phyloP scores from a whole-genome alignment of 768 basidiomycete genomes.

The Tricholoma furcatifolium region DNA sequence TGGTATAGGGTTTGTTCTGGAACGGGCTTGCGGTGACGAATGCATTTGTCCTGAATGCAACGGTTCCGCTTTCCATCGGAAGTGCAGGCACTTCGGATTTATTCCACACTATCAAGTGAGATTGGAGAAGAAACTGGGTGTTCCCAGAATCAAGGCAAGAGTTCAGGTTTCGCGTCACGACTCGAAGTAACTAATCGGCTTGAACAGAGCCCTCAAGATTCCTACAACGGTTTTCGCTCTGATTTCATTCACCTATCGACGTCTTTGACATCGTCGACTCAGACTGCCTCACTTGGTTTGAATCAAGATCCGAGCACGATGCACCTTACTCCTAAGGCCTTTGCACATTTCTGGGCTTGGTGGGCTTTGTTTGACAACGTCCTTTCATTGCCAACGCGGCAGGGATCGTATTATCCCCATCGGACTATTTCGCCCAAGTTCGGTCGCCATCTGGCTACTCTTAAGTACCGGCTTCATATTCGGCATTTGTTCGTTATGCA shows the following conservation, averaged over 20 bases:
- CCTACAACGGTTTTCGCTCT: conserved; percentile 86
- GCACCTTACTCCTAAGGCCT: conserved; percentile 82
- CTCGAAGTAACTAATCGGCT: background rate
- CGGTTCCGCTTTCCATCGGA: conserved; percentile 66
- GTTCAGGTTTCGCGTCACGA: background rate
- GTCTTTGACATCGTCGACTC: conserved; percentile 71
- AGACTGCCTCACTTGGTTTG: conserved; percentile 14
- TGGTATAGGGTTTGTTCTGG: conserved; percentile 80
- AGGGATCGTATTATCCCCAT: conserved; percentile 78
- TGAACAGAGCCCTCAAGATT: conserved; percentile 55
- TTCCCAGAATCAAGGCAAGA: conserved; percentile 46
- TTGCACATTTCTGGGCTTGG: conserved; percentile 92
- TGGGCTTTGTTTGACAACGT: conserved; percentile 81
- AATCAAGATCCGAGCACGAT: conserved; percentile 58
- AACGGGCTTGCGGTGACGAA: conserved; percentile 74
- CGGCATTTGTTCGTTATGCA: conserved; percentile 84
- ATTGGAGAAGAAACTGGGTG: conserved; percentile 46
- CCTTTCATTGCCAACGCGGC: conserved; percentile 80
- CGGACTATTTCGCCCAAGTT: conserved; percentile 82
- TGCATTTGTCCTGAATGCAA: conserved; percentile 53
- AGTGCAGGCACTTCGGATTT: conserved; percentile 80
- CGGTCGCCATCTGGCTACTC: conserved; percentile 81
- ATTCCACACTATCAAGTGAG: conserved; percentile 76
- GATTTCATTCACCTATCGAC: conserved; percentile 92
- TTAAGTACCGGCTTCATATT: conserved; percentile 85